A percentile compares a stretch with the other conserved stretches of the same genome.
Conservation (phyloP, 2,329 filamentous ascomycete species). For the Ambrosiella cleistominuta region DNA sequence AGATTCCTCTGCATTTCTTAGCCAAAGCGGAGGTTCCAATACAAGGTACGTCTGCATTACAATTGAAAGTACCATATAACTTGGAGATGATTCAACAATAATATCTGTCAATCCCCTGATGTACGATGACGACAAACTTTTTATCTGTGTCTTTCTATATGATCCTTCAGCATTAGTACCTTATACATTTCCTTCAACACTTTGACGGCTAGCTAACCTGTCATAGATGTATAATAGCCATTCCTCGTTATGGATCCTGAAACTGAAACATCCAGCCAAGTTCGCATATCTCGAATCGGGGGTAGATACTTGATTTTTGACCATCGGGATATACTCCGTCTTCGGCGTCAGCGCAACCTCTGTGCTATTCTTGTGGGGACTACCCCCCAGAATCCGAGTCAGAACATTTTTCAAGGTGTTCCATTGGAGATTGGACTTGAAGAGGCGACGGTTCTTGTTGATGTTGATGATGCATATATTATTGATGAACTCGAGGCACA, state of each 20-base stretch:
- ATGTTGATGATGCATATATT: conserved; percentile 58
- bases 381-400: conserved; percentile 79
- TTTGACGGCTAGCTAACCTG: conserved; percentile 5
- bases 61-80: not conserved
- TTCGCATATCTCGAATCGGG: conserved; percentile 66
- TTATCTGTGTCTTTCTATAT: conserved; percentile 13
- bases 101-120: conserved; percentile 45
- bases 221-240: conserved; percentile 7
- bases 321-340: conserved; percentile 56
- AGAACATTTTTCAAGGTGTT: conserved; percentile 82
- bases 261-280: conserved; percentile 15
- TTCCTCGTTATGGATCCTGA: not conserved
- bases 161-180: conserved; percentile 2
- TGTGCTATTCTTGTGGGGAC: conserved; percentile 75
- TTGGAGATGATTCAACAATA: conserved; percentile 10
- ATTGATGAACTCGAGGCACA: conserved; percentile 66
- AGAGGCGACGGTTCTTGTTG: conserved; percentile 67
- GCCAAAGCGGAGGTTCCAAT: not conserved
- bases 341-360: conserved; percentile 67
- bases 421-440: conserved; percentile 83
- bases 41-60: not conserved
- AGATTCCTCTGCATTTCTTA: not conserved
- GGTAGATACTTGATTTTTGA: conserved; percentile 83
- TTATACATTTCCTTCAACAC: not conserved
- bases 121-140: conserved; percentile 24